Evolutionary conservation across 2,329 filamentous ascomycete species (phyloP).

Genomic region (Ophiostoma quercus): DNA sequence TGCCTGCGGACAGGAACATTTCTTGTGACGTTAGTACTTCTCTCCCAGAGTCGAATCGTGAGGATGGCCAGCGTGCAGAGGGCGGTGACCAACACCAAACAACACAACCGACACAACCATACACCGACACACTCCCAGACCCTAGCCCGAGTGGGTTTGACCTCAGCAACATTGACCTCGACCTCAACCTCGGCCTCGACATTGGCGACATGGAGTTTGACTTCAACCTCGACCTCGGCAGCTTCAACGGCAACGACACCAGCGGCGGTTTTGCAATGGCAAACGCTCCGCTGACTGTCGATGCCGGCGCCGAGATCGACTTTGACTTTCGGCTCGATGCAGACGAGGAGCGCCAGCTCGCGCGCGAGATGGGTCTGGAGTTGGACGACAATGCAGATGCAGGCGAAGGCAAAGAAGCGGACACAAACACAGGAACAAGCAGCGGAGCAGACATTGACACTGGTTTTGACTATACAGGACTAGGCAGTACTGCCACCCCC

Average conservation of each 20-base stretch:
- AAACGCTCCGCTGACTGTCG: neutral
- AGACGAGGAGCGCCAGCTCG: constrained; percentile 7
- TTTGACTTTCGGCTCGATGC: neutral
- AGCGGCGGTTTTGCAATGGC: neutral
- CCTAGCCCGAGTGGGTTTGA: constrained; percentile 3
- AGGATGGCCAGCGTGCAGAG: neutral
- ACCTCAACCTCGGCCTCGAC: too few species aligned
- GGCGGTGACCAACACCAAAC: neutral
- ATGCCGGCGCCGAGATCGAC: neutral
- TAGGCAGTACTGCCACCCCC: constrained; percentile 4
- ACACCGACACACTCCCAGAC: neutral
- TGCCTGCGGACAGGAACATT: constrained; percentile 10
- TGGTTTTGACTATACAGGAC: constrained; percentile 14
- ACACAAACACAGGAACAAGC: neutral
- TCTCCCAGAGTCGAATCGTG: constrained; percentile 13
- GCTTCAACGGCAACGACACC: neutral
- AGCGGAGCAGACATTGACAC: constrained; percentile 19
- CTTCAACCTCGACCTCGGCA: neutral
- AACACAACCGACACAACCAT: neutral
- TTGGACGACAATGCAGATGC: neutral
- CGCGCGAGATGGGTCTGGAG: constrained; percentile 13
- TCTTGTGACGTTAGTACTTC: constrained; percentile 24
- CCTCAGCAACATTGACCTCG: neutral
- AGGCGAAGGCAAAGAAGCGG: neutral
- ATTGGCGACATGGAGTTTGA: too few species aligned